Evolutionary conservation across 1,284 basidiomycete genomes (phyloP).

Genomic region (Phaffia rhodozyma): DNA sequence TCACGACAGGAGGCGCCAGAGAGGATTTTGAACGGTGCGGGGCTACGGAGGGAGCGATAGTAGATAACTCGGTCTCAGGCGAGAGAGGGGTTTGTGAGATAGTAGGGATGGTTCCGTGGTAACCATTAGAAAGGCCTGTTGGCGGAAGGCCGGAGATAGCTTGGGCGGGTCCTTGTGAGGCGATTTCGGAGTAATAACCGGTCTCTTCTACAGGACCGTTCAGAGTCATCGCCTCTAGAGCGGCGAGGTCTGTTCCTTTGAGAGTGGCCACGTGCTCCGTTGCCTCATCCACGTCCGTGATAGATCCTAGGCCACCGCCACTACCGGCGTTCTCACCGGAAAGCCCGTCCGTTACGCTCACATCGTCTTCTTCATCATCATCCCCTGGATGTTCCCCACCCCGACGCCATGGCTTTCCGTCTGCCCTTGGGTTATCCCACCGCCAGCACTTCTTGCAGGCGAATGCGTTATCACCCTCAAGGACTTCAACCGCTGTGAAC

Average conservation of each 20-base stretch:
- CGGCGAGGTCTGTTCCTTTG: too few species aligned
- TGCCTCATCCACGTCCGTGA: too few species aligned
- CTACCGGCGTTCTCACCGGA: too few species aligned
- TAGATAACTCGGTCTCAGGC: not conserved
- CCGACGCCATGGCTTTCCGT: constrained; percentile 24
- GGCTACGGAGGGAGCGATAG: not conserved
- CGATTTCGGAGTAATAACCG: constrained; percentile 21
- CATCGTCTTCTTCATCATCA: constrained; percentile 17
- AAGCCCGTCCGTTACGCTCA: constrained; percentile 9
- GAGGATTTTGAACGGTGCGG: not conserved
- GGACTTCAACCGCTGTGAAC: constrained; percentile 79
- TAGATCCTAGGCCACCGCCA: too few species aligned
- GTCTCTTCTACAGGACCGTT: not conserved
- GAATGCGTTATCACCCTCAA: constrained; percentile 88
- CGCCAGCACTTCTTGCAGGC: constrained; percentile 90
- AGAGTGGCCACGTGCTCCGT: too few species aligned
- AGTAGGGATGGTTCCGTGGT: not conserved
- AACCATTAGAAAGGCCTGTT: not conserved
- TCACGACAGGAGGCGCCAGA: not conserved
- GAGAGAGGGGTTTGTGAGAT: constrained; percentile 16
- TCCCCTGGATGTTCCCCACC: constrained; percentile 17
- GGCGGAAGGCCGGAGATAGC: not conserved
- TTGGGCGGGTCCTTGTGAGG: not conserved
- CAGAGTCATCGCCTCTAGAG: too few species aligned
- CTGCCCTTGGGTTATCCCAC: constrained; percentile 32